phyloP scores from a whole-genome alignment of 495 filamentous ascomycete genomes.

The Aspergillus egyptiacus region DNA sequence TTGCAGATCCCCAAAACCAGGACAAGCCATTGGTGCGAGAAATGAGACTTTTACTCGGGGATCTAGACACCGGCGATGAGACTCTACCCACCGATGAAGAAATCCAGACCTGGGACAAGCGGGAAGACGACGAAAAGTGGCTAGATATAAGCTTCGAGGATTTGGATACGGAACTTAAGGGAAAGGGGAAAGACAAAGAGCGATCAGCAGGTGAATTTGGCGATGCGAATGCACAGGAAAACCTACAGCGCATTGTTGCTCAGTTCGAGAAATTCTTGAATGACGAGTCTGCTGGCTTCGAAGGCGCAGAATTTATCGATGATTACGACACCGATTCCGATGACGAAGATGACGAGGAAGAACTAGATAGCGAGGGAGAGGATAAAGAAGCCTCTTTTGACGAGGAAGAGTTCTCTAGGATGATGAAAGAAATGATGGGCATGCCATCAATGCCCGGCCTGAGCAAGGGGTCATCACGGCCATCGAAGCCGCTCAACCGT shows the following conservation, averaged over 20 bases:
- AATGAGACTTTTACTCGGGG: conserved; percentile 66
- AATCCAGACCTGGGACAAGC: conserved; percentile 59
- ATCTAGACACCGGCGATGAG: conserved; percentile 56
- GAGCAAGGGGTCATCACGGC: conserved; percentile 16
- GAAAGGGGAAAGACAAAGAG: conserved; percentile 36
- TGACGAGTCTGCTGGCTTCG: conserved; percentile 71
- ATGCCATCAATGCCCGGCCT: conserved; percentile 47
- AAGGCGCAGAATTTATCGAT: conserved; percentile 68
- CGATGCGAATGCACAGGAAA: conserved; percentile 72
- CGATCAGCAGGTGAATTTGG: conserved; percentile 52
- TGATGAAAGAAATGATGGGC: conserved; percentile 97
- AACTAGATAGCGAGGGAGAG: conserved; percentile 51
- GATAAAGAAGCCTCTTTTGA: conserved; percentile 76
- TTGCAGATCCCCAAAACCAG: conserved; percentile 56
- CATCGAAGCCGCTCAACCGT: conserved; percentile 26
- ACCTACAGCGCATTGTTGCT: conserved; percentile 81
- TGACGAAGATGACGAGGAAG: conserved; percentile 56
- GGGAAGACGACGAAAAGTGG: conserved; percentile 83
- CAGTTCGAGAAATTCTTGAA: conserved; percentile 91
- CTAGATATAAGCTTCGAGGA: conserved; percentile 86
- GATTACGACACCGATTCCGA: conserved; percentile 56
- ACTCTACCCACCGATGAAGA: conserved; percentile 66
- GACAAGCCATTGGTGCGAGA: conserved; percentile 63
- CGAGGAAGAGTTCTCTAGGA: conserved; percentile 72
- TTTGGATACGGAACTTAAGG: conserved; percentile 74